These are phyloP conservation scores for Pestalotiopsis sp. DNA, from an alignment of 2,329 filamentous ascomycete genomes.

Conservation along the genomic window DNA sequence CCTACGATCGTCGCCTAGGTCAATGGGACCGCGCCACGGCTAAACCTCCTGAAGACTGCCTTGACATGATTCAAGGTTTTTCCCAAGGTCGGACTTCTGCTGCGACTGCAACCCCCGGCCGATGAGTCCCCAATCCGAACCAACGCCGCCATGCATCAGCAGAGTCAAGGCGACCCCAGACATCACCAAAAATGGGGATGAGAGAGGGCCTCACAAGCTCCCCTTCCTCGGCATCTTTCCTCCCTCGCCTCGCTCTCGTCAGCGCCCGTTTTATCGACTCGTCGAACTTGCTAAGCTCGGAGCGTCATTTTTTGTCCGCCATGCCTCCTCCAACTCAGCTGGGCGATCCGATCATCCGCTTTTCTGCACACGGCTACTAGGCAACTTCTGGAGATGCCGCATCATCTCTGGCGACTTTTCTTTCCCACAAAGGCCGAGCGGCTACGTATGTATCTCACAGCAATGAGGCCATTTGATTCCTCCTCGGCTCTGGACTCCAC, in stretches of 20 bases:
- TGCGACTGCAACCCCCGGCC: background rate
- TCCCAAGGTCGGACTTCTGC: no score
- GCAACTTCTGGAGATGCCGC: no score
- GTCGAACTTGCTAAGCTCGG: background rate
- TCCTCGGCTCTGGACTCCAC: no score
- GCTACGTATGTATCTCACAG: no score
- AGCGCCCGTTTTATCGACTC: background rate
- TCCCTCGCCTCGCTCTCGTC: background rate
- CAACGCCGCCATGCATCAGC: background rate
- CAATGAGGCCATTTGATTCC: no score
- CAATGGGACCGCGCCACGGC: background rate
- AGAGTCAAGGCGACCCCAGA: background rate
- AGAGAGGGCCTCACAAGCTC: background rate
- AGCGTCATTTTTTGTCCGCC: background rate
- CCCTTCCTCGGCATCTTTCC: background rate
- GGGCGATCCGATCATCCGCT: no score
- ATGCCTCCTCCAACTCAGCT: no score
- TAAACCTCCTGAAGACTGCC: background rate
- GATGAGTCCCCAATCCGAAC: background rate
- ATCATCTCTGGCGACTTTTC: no score
- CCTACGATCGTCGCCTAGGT: background rate
- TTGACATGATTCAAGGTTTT: background rate
- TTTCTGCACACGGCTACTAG: no score
- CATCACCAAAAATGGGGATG: background rate
- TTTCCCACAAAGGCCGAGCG: no score